phyloP scores from a whole-genome alignment of 2,329 filamentous ascomycete genomes.

The Arthrobotrys sphaeroides region DNA sequence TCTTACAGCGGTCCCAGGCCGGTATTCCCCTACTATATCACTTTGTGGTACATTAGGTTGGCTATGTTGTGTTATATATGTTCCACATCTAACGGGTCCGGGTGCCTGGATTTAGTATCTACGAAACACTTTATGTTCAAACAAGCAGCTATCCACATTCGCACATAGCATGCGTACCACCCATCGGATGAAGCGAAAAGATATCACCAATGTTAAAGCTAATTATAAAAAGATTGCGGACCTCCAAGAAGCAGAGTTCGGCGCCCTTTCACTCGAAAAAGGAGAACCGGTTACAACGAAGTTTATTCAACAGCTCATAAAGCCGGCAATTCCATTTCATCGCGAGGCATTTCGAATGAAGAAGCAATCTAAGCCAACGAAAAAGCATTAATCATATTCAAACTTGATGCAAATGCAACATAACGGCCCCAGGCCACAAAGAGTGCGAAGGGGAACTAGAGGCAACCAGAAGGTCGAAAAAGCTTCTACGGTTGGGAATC shows the following conservation, averaged over 20 bases:
- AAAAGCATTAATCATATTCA: no score
- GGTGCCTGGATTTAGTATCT: not conserved
- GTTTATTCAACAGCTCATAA: not conserved
- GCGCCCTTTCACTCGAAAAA: conserved; percentile 2
- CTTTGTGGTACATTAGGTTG: not conserved
- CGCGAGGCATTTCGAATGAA: not conserved
- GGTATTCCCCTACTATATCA: not conserved
- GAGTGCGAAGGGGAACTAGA: no score
- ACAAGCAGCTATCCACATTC: conserved; percentile 3
- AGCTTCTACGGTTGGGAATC: no score
- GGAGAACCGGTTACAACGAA: not conserved
- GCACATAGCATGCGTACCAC: not conserved
- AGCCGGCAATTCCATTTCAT: conserved; percentile 24
- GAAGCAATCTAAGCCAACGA: no score
- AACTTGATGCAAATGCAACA: no score
- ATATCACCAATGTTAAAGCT: not conserved
- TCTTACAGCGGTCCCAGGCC: no score
- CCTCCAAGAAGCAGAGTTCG: conserved; percentile 14
- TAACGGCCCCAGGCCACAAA: no score
- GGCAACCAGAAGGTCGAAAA: no score
- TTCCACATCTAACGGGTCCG: not conserved
- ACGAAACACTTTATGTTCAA: not conserved
- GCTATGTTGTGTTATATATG: no score
- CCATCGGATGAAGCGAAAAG: not conserved
- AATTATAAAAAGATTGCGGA: not conserved